These are phyloP conservation scores for Apiospora pterosperma DNA, from an alignment of 2,329 filamentous ascomycete genomes.

Conservation along the genomic window DNA sequence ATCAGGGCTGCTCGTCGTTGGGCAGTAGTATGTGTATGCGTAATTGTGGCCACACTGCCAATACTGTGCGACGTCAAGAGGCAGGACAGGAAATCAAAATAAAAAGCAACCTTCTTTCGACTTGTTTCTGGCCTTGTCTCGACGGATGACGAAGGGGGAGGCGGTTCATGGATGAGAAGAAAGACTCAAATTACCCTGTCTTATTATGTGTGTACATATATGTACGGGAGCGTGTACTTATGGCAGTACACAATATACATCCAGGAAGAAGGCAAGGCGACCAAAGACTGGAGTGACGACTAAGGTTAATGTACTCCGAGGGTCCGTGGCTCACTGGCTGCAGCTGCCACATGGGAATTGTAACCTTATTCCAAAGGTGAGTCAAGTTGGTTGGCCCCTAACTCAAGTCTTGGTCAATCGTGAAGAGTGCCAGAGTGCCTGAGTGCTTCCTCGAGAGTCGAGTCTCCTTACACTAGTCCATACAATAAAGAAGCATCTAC, in stretches of 20 bases:
- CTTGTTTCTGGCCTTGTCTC: too few relatives aligned
- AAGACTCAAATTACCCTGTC: too few relatives aligned
- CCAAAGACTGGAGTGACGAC: background rate
- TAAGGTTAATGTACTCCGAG: background rate
- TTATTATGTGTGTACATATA: too few relatives aligned
- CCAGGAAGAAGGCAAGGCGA: background rate
- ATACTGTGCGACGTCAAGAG: too few relatives aligned
- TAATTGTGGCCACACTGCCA: too few relatives aligned
- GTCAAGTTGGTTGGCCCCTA: background rate
- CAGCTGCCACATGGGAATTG: constrained; percentile 4
- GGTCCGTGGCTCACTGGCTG: constrained; percentile 1
- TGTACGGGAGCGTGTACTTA: background rate
- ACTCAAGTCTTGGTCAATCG: background rate
- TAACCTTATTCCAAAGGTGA: constrained; percentile 2
- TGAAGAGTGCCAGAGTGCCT: background rate
- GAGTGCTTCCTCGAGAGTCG: background rate
- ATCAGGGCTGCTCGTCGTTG: background rate
- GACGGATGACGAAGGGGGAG: too few relatives aligned
- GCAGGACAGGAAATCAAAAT: too few relatives aligned
- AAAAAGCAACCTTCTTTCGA: too few relatives aligned
- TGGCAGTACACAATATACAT: background rate
- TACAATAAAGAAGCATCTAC: background rate
- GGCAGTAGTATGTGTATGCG: background rate
- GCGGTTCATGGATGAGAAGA: too few relatives aligned
- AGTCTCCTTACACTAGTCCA: background rate